Evolutionary conservation across 139 green algal species (phyloP).

Genomic region (Chlorella sp.): DNA sequence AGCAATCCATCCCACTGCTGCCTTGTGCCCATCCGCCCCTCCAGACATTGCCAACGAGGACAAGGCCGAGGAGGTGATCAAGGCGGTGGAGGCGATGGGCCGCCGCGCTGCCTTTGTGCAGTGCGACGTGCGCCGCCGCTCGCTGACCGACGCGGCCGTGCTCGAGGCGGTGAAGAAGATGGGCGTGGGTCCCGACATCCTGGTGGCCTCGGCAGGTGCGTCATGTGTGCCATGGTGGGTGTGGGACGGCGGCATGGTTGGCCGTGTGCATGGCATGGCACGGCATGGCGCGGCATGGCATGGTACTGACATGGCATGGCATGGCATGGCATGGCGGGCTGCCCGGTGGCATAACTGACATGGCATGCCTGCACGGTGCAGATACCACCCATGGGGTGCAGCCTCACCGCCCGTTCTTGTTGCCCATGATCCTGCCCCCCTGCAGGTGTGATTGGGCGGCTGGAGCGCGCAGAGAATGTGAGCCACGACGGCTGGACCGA

Average conservation of each 20-base stretch:
- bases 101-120: background rate
- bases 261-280: no score
- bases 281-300: no score
- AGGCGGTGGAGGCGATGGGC: background rate
- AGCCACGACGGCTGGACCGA: conserved; percentile 14
- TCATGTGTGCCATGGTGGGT: no score
- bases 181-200: conserved; percentile 14
- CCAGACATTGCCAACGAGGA: conserved; percentile 11
- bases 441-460: conserved; percentile 4
- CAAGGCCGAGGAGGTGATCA: background rate
- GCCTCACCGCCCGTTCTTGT: no score
- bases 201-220: conserved; percentile 1
- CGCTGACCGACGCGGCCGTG: background rate
- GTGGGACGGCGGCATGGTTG: no score
- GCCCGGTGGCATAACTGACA: no score
- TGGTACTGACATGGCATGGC: no score
- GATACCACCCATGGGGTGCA: no score
- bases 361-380: no score
- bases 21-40: background rate
- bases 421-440: background rate
- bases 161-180: background rate
- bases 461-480: conserved; percentile 10
- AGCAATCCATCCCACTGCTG: background rate
- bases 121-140: conserved; percentile 1
- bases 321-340: no score